These are phyloP conservation scores for Anthracocystis walkeri DNA, from an alignment of 1,284 basidiomycete genomes.

Conservation along the genomic window DNA sequence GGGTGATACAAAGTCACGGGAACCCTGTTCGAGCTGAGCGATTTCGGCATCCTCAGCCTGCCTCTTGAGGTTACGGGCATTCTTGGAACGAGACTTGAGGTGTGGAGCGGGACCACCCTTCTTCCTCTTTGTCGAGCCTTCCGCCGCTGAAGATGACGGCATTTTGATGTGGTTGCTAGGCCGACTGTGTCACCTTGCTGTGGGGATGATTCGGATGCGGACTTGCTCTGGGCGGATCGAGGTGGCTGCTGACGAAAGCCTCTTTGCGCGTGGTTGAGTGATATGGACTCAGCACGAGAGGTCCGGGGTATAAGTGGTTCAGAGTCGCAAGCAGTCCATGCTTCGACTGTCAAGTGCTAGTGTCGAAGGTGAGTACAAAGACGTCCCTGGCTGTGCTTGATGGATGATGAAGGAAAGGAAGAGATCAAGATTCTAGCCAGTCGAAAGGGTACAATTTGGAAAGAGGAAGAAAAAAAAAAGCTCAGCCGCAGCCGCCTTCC, in stretches of 20 bases:
- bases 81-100: slow-evolving; percentile 51
- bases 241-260: background rate
- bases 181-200: no score
- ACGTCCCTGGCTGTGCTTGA: background rate
- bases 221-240: no score
- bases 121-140: slow-evolving; percentile 46
- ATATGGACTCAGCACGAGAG: no score
- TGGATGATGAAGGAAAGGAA: background rate
- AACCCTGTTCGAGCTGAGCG: slow-evolving; percentile 46
- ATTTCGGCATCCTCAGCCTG: slow-evolving; percentile 59
- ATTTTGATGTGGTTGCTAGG: slow-evolving; percentile 11
- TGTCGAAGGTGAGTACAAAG: background rate
- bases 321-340: background rate
- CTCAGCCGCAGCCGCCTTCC: background rate
- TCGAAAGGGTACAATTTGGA: background rate
- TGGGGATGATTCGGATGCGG: no score
- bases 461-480: slow-evolving; percentile 12
- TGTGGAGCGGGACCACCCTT: slow-evolving; percentile 36
- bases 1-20: slow-evolving; percentile 32
- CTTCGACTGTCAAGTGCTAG: no score
- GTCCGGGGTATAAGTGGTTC: background rate
- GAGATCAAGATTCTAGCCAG: no score
- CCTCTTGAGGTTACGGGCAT: slow-evolving; percentile 60
- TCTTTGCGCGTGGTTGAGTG: background rate
- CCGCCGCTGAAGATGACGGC: slow-evolving; percentile 33